These are phyloP conservation scores for Fusarium marasasianum DNA, from an alignment of 2,329 filamentous ascomycete genomes.

Conservation along the genomic window DNA sequence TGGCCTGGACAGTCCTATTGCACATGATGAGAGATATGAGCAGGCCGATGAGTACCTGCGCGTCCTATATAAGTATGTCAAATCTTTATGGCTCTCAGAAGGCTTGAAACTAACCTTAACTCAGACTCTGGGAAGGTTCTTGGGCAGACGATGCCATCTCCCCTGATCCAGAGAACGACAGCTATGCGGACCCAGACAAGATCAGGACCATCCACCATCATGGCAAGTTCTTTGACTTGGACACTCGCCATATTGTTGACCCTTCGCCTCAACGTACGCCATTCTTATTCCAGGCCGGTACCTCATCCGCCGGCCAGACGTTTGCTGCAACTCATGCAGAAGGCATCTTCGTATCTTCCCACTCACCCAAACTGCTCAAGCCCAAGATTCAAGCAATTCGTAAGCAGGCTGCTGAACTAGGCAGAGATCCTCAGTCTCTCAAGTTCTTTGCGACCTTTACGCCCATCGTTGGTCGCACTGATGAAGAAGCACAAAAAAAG, in stretches of 20 bases:
- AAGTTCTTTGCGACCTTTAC: constrained; percentile 65
- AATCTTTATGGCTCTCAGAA: rapidly evolving
- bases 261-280: constrained; percentile 67
- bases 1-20: constrained; percentile 64
- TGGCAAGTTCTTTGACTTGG: constrained; percentile 63
- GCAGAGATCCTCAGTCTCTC: constrained; percentile 65
- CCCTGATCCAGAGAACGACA: constrained; percentile 62
- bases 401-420: constrained; percentile 57
- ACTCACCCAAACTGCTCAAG: constrained; percentile 58
- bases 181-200: constrained; percentile 66
- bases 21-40: constrained; percentile 69
- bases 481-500: constrained; percentile 63
- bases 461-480: constrained; percentile 59
- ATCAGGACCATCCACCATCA: constrained; percentile 69
- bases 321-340: constrained; percentile 69
- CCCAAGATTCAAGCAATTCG: constrained; percentile 64
- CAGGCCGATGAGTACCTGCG: constrained; percentile 70
- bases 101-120: neutral
- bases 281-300: constrained; percentile 68
- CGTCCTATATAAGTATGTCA: constrained; percentile 66
- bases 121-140: constrained; percentile 62
- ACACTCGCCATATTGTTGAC: constrained; percentile 58
- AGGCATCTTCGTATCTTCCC: constrained; percentile 67
- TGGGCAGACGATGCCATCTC: constrained; percentile 67
- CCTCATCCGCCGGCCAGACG: constrained; percentile 63